Conservation (phyloP, 495 filamentous ascomycete genomes). For the Talaromyces nanjingensis region DNA sequence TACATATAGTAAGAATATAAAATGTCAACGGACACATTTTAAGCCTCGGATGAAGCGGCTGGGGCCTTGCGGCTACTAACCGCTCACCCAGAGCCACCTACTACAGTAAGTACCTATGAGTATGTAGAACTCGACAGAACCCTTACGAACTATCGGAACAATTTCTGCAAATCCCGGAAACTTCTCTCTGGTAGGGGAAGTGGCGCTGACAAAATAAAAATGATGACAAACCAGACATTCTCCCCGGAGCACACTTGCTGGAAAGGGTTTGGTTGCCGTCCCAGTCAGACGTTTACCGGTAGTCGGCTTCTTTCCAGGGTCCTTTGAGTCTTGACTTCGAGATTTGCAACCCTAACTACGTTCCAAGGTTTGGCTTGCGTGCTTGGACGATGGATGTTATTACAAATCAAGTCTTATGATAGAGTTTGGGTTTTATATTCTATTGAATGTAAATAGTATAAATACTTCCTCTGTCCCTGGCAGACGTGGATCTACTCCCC, state of each 20-base stretch:
- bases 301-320: no score
- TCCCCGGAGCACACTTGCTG: neutral
- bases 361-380: neutral
- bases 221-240: neutral
- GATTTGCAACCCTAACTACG: neutral
- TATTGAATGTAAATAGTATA: neutral
- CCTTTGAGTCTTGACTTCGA: no score
- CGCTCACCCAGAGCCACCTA: no score
- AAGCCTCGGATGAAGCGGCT: no score
- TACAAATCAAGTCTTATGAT: neutral
- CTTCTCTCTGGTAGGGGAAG: neutral
- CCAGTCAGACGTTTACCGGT: neutral
- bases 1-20: no score
- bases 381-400: neutral
- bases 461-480: neutral
- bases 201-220: neutral
- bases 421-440: neutral
- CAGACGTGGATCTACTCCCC: neutral
- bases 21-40: no score
- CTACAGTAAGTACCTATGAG: no score
- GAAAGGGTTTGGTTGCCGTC: neutral
- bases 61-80: no score
- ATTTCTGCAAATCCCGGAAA: neutral
- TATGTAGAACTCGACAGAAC: neutral
- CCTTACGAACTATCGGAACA: neutral